Evolutionary conservation across 2,329 filamentous ascomycete genomes (phyloP), one percentile per base, ranked within the genome.

Genomic region (Colletotrichum tofieldiae): DNA sequence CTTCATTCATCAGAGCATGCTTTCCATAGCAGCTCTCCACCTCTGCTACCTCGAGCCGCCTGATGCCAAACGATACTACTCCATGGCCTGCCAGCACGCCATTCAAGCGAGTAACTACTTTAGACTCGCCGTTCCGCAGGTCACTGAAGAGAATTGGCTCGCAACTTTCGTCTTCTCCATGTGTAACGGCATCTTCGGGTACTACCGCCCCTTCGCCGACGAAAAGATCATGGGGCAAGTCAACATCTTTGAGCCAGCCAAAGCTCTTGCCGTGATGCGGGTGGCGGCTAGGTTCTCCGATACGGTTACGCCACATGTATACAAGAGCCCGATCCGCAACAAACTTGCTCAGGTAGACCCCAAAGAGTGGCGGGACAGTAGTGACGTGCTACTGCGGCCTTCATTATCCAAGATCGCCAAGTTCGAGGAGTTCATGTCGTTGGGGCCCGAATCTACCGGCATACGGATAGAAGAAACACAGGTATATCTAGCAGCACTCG

Each of bases 51-150:
- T 73, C 20, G 65, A 71, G 35, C 71, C 70, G 23, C 73, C 73
- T 8, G 43, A 74, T 8, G 61, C 59, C n/a, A 73, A 71, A 52
- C 45, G 73, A 39, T 74, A 74, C 59, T 74, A 74, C 41, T 73
- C 73, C 20, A 66, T 74, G 71, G 71, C 73, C 16, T 74, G 71
- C 16, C 62, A 71, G 12, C 71, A 74, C 32, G 71, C 73, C 18
- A 73, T 74, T 4, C 73, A 74, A 23, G 70, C 73, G n/a, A 73
- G 70, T 47, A 73, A 73, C 62, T 73, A 73, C 41, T 74, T 74
- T 23, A 59, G 73, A 14, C 62, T 73, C 2, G 70, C 73, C 4
- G 71, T 73, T 20, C 65, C 70, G 5, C 61, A 74, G 45, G 63
- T 74, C 18, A 73, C 67, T 4, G 70, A 73, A 29, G 71, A 74